Base-by-base conservation (phyloP, 2,329 filamentous ascomycete species). In the Aspergillus brunneoviolaceus region DNA sequence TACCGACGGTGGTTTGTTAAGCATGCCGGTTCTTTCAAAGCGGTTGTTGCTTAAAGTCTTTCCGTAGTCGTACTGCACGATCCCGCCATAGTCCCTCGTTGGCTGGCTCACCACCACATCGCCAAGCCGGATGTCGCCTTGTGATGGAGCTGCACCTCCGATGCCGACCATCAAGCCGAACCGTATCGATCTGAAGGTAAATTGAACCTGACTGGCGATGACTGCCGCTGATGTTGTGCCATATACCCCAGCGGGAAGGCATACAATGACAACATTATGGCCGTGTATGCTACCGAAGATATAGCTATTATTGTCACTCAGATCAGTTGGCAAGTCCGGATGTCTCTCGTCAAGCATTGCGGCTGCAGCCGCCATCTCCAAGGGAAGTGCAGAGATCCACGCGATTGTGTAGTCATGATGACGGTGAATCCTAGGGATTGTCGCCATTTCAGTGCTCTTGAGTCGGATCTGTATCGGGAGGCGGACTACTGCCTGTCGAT, bases 1-100 rank as follows among this genome's bases (percentile, higher is more conserved):
- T 2, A 60, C 27, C 21, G 19, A 19, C 1, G 65, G 63, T 4
- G 65, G 64, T 10, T 58, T 61, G 21, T 63, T 63, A 2, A 67
- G 16, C 21, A 50, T 33, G 5, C 65, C 61, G 3, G 49, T 65
- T 27, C 58, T 39, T 14, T 63, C 39, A 47, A 67, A 63, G n/a
- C 23, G 48, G 5, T 60, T 60, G n/a, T 48, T 39, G 3, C 23
- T 10, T 3, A 57, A 6, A 4, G 59, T 50, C 54, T 69, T 69
- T 2, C 66, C 65, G 25, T 64, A 57, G 47, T 70, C 65, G 11
- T 66, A 69, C 12, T 68, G 63, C 11, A 69, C 49, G 7, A 69
- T 66, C 6, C 66, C 65, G 11, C 55, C 59, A 7, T 25, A 55
- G 0, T 49, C 16, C 5, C 31, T 48, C 3, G 55, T 59, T 16